Percentiles rank a stretch among this genome's conserved stretches.
These are phyloP conservation scores for Phytophthora kernoviae DNA, from an alignment of 352 stramenopile species.

Conservation along the genomic window DNA sequence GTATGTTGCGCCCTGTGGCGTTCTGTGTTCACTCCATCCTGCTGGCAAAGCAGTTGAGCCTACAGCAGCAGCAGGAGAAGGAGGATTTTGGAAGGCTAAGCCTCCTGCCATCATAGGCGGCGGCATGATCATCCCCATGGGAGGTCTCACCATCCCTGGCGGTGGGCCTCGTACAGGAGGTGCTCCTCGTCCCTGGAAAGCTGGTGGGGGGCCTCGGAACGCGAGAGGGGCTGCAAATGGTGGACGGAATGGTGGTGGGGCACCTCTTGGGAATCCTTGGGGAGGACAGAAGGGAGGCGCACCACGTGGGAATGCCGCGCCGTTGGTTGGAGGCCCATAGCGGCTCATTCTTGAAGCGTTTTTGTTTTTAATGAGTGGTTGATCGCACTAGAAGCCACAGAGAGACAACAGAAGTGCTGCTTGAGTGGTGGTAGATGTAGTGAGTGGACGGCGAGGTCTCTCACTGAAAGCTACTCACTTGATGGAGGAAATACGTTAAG, in stretches of 20 bases:
- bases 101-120: slow-evolving; percentile 15
- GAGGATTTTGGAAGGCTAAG: slow-evolving; percentile 32
- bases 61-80: slow-evolving; percentile 12
- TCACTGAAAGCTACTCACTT: slow-evolving; percentile 3
- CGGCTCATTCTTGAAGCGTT: slow-evolving; percentile 31
- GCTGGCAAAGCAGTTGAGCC: slow-evolving; percentile 29
- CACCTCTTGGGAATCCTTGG: slow-evolving; percentile 25
- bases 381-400: background rate
- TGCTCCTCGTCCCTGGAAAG: slow-evolving; percentile 18
- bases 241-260: slow-evolving; percentile 29
- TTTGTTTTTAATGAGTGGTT: background rate
- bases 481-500: background rate
- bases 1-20: slow-evolving; percentile 58
- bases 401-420: slow-evolving; percentile 1
- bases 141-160: slow-evolving; percentile 29
- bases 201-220: slow-evolving; percentile 25
- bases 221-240: slow-evolving; percentile 28
- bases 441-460: background rate
- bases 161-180: slow-evolving; percentile 16
- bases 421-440: background rate
- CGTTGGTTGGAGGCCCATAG: slow-evolving; percentile 37
- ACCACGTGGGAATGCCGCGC: slow-evolving; percentile 27
- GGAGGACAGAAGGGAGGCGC: slow-evolving; percentile 29
- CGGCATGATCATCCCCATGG: slow-evolving; percentile 20
- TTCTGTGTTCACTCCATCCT: slow-evolving; percentile 68